Percentiles rank a stretch among this genome's conserved stretches.
phyloP scores from a whole-genome alignment of 768 basidiomycete genomes.

The Lentinula guzmanii region DNA sequence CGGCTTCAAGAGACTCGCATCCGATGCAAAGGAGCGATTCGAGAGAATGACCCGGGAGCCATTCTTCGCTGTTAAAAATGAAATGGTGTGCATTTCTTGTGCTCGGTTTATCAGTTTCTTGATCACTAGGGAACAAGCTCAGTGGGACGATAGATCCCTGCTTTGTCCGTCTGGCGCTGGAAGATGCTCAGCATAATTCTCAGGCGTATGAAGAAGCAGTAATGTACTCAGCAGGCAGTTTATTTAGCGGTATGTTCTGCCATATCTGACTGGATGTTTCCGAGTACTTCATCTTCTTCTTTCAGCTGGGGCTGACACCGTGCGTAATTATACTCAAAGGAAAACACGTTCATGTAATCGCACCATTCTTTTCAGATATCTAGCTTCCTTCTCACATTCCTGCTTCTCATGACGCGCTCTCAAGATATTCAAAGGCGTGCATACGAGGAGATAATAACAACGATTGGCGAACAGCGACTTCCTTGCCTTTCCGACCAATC shows the following conservation, averaged over 20 bases:
- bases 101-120: background rate
- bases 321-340: background rate
- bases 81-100: background rate
- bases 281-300: background rate
- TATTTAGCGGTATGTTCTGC: conserved; percentile 15
- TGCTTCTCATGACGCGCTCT: conserved; percentile 17
- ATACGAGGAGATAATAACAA: conserved; percentile 14
- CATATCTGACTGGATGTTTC: background rate
- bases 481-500: conserved; percentile 17
- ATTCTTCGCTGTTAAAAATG: background rate
- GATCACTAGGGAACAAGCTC: background rate
- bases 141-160: background rate
- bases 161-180: conserved; percentile 2
- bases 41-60: background rate
- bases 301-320: background rate
- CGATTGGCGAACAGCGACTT: conserved; percentile 16
- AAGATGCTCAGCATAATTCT: background rate
- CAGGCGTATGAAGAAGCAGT: conserved; percentile 14
- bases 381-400: conserved; percentile 12
- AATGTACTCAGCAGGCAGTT: conserved; percentile 21
- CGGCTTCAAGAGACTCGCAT: conserved; percentile 18
- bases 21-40: background rate
- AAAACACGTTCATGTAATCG: background rate
- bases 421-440: conserved; percentile 16
- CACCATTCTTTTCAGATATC: conserved; percentile 9